Conservation (phyloP, 108 stramenopile genomes). For the Cyclotella cryptica region DNA sequence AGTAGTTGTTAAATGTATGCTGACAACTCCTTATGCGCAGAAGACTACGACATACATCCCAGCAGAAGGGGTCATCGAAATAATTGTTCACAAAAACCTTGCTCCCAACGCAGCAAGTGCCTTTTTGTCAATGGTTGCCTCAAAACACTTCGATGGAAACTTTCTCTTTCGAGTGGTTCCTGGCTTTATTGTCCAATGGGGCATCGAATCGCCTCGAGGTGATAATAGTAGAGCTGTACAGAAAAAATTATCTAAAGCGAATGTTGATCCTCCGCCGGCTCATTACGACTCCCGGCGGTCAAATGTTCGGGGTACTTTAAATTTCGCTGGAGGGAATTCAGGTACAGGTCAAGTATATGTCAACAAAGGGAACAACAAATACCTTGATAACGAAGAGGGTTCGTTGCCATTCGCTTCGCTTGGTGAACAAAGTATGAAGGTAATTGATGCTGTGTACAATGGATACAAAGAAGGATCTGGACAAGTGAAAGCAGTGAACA, state of each 20-base stretch:
- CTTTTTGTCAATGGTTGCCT: slow-evolving; percentile 39
- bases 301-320: slow-evolving; percentile 47
- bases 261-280: slow-evolving; percentile 32
- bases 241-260: slow-evolving; percentile 19
- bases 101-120: slow-evolving; percentile 45
- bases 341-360: slow-evolving; percentile 45
- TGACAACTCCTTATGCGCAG: slow-evolving; percentile 31
- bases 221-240: neutral
- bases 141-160: slow-evolving; percentile 42
- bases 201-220: slow-evolving; percentile 31
- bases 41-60: slow-evolving; percentile 13
- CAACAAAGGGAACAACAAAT: slow-evolving; percentile 28
- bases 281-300: slow-evolving; percentile 7
- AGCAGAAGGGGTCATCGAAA: slow-evolving; percentile 32
- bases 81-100: slow-evolving; percentile 35
- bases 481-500: slow-evolving; percentile 48
- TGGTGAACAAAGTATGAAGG: slow-evolving; percentile 37
- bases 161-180: slow-evolving; percentile 47
- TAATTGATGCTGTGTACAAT: slow-evolving; percentile 31
- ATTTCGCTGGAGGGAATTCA: slow-evolving; percentile 51
- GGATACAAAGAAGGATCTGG: slow-evolving; percentile 47
- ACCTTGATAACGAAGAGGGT: slow-evolving; percentile 45
- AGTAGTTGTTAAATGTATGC: slow-evolving; percentile 39
- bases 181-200: slow-evolving; percentile 51
- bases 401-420: slow-evolving; percentile 50